Evolutionary conservation across 176 grass and related monocot species (phyloP), one percentile per base, ranked within the genome.

Genomic region (Chloris gayana): DNA sequence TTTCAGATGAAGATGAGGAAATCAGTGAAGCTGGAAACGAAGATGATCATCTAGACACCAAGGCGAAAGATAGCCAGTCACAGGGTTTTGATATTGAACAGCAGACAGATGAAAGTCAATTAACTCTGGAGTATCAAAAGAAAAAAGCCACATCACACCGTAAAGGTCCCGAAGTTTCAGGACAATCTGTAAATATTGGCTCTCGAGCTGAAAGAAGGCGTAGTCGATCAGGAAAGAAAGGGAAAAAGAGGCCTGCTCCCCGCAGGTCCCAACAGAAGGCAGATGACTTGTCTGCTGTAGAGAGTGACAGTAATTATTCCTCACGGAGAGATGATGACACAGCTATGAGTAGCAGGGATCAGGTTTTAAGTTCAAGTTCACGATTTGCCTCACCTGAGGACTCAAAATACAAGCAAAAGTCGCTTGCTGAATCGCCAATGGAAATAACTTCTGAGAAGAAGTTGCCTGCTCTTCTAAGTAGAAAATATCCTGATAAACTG

Each of bases 351-450:
- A 84, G 87, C 24, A 91, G 92, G 45, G 92, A 98, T 49, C 89
- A 98, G 79, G 87, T 92, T 25, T 60, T 91, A 76, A 91, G 91
- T 87, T 97, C 94, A 66, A 94, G 90, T 82, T 98, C 96, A 53
- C 88, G 96, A 53, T 98, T 98, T 87, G 90, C 96, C 76, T 98
- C 92, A 59, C 92, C 96, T 6, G 96, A 98, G 69, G 92, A 91
- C 67, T 84, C 93, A 61, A 98, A 88, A 84, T 79, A 74, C 64
- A 95, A 94, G 87, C 86, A 86, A 81, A 88, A 92, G 77, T 89
- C 70, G 22, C 87, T 35, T 64, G 75, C 78, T 73, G 90, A 98
- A 81, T 92, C 86, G 45, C 84, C 78, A 7, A 93, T 87, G 76
- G 90, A 98, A 69, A 89, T 89, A 73, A 79, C 90, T 69, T 82